A percentile compares a stretch with the other conserved stretches of the same genome.
Evolutionary conservation across 495 filamentous ascomycete genomes (phyloP).

Genomic region (Penicillium pulvis): DNA sequence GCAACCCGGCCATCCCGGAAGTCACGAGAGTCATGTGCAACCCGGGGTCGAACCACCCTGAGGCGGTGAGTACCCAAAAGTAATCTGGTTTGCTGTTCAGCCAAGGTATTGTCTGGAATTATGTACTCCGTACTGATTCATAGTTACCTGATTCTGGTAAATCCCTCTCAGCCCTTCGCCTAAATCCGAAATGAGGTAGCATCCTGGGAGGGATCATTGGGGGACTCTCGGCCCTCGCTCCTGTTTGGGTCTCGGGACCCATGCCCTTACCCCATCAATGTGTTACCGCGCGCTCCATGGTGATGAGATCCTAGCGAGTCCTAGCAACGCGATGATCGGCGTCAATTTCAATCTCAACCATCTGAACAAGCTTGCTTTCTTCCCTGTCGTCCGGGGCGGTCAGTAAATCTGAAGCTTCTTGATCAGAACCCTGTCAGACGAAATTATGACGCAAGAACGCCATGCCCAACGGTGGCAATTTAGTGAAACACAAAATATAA

Average conservation of each 20-base stretch:
- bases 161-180: not conserved
- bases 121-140: not conserved
- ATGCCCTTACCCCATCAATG: slow-evolving; percentile 14
- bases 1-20: slow-evolving; percentile 17
- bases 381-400: not conserved
- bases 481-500: not conserved
- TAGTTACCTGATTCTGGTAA: not conserved
- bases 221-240: slow-evolving; percentile 30
- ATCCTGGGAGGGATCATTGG: not conserved
- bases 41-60: not conserved
- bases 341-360: slow-evolving; percentile 6
- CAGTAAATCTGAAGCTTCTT: not conserved
- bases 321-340: slow-evolving; percentile 5
- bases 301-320: slow-evolving; percentile 1
- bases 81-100: not conserved
- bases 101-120: not conserved
- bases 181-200: not conserved
- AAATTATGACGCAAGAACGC: slow-evolving; percentile 5
- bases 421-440: not conserved
- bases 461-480: slow-evolving; percentile 7
- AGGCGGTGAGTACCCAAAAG: slow-evolving; percentile 3
- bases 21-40: slow-evolving; percentile 13
- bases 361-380: not conserved
- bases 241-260: slow-evolving; percentile 28
- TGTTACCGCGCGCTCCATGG: slow-evolving; percentile 9